Conservation (phyloP, 352 stramenopile genomes). For the Phytophthora multivora region DNA sequence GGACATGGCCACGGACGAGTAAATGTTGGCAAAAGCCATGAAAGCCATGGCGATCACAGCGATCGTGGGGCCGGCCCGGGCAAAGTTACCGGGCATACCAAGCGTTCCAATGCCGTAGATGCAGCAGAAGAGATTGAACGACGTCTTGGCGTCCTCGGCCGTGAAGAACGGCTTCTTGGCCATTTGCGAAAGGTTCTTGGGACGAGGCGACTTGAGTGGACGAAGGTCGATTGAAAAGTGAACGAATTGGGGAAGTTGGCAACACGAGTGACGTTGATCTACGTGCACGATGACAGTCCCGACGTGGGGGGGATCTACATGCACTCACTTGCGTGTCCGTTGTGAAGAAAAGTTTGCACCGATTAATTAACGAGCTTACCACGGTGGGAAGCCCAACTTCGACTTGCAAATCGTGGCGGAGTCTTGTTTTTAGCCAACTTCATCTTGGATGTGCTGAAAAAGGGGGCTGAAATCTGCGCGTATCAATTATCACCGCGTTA, state of each 20-base stretch:
- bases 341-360: neutral
- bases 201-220: slow-evolving; percentile 5
- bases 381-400: slow-evolving; percentile 7
- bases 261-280: too few relatives aligned
- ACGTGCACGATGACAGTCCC: neutral
- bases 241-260: neutral
- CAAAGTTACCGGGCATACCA: slow-evolving; percentile 26
- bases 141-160: slow-evolving; percentile 26
- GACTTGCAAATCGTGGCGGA: slow-evolving; percentile 17
- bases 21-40: slow-evolving; percentile 32
- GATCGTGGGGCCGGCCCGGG: slow-evolving; percentile 18
- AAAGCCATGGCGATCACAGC: slow-evolving; percentile 27
- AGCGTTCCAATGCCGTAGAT: slow-evolving; percentile 27
- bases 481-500: slow-evolving; percentile 6
- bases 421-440: neutral
- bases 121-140: slow-evolving; percentile 29
- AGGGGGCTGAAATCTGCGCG: slow-evolving; percentile 6
- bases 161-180: slow-evolving; percentile 28
- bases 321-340: neutral
- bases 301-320: neutral
- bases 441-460: slow-evolving; percentile 15
- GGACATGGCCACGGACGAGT: slow-evolving; percentile 32
- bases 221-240: slow-evolving; percentile 19
- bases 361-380: slow-evolving; percentile 26
- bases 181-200: slow-evolving; percentile 6